Conservation (phyloP, 2,329 filamentous ascomycete genomes). For the Decorospora gaudefroyi region DNA sequence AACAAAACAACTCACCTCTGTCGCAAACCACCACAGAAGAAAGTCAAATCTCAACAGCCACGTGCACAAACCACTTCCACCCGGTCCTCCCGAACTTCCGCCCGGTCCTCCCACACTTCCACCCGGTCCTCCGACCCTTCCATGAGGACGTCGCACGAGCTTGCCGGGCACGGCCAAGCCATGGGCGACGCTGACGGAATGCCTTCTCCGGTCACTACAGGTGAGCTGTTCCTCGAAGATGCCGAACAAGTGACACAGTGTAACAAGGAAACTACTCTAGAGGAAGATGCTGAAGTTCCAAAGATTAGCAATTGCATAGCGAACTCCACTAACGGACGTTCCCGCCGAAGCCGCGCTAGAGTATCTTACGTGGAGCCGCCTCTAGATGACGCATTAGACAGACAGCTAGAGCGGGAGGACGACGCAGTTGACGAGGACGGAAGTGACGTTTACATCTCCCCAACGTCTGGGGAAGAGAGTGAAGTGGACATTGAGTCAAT, state of each 20-base stretch:
- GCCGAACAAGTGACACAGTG: too few relatives aligned
- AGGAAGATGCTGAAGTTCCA: not conserved
- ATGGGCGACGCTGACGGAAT: too few relatives aligned
- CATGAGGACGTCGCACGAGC: too few relatives aligned
- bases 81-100: too few relatives aligned
- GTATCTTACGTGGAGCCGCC: conserved; percentile 21
- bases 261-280: not conserved
- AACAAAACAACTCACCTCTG: conserved; percentile 10
- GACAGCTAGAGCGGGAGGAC: conserved; percentile 3
- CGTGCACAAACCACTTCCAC: not conserved
- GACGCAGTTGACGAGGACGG: conserved; percentile 14
- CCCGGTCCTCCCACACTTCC: too few relatives aligned
- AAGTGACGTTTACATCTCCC: conserved; percentile 2
- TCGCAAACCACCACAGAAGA: not conserved
- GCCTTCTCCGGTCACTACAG: too few relatives aligned
- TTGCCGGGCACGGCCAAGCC: too few relatives aligned
- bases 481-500: not conserved
- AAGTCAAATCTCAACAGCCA: not conserved
- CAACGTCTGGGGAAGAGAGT: conserved; percentile 5
- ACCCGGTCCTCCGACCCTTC: too few relatives aligned
- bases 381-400: conserved; percentile 7
- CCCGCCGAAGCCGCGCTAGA: conserved; percentile 12
- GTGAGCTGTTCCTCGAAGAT: too few relatives aligned
- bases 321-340: not conserved
- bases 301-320: not conserved